A percentile compares a stretch with the other conserved stretches of the same genome.
phyloP scores from a whole-genome alignment of 306 rosid species.

The Arachis hypogaea region DNA sequence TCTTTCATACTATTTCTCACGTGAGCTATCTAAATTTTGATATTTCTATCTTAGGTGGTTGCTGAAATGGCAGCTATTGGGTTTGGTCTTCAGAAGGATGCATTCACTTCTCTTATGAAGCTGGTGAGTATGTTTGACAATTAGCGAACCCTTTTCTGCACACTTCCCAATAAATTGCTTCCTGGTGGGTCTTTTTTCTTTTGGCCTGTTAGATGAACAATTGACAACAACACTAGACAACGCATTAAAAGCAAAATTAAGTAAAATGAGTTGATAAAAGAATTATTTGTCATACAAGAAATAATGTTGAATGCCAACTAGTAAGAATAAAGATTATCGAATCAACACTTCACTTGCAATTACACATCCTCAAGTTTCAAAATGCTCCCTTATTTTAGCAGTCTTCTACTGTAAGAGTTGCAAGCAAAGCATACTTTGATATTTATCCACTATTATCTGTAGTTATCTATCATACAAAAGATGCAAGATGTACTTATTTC shows the following conservation, averaged over 20 bases:
- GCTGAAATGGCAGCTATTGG: constrained; percentile 99
- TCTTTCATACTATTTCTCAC: constrained; percentile 23
- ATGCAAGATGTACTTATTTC: too few species aligned
- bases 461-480: not conserved
- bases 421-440: not conserved
- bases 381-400: constrained; percentile 6
- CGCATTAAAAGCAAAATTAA: constrained; percentile 8
- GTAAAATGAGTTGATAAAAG: constrained; percentile 15
- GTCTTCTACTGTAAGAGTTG: not conserved
- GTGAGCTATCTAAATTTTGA: constrained; percentile 20
- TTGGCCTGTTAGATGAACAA: not conserved
- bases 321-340: not conserved
- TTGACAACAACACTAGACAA: not conserved
- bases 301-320: not conserved
- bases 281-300: not conserved
- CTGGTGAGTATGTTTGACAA: constrained; percentile 53
- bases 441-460: not conserved
- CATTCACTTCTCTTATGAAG: constrained; percentile 92
- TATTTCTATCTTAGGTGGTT: constrained; percentile 66
- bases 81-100: constrained; percentile 86
- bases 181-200: constrained; percentile 1
- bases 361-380: constrained; percentile 19
- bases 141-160: not conserved
- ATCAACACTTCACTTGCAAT: not conserved
- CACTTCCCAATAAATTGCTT: constrained; percentile 17